Base-by-base conservation (phyloP, 2,329 filamentous ascomycete species). In the Berkeleyomyces basicola region DNA sequence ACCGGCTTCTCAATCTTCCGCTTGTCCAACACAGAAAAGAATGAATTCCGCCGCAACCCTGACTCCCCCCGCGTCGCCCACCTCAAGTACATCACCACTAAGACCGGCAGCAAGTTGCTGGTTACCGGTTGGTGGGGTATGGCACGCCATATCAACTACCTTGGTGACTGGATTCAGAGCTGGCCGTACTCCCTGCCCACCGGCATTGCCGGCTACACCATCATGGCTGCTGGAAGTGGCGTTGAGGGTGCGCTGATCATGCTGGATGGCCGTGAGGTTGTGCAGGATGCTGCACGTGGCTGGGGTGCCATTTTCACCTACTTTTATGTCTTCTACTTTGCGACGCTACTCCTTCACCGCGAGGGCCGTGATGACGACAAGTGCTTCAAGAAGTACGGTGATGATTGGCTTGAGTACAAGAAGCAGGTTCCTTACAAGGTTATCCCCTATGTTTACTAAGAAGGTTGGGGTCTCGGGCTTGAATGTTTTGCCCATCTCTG, bases 241-340 rank as follows among this genome's bases (percentile, higher is more conserved):
- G 75, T 75, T 1, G 74, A 78, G 59, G 79, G 78, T 7, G 78
- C 82, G 0, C 77, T 81, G 64, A 78, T 82, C 64, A 79, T 82
- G 72, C 71, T 74, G 5, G 82, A 84, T 65, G 81, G 82, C 36
- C 80, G 81, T 10, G 81, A 85, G 68, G 79, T 90, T 1, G 78
- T 90, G 11, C 85, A 84, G 62, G 87, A 85, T 43, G 83, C 84
- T 36, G 85, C 88, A 40, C 82, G 81, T 68, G 91, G 90, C 31
- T 95, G 87, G 82, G 90, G 87, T 57, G 90, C 91, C 74, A 76
- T 91, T 55, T 82, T 96, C 67, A 96, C 91, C 0, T 97, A 96
- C 77, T 96, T 96, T 72, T 97, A 95, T 75, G 79, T 96, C 68
- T 69, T 95, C 6, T 97, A 96, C 77, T 96, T 97, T 75, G 90